Base-by-base conservation (phyloP, 495 filamentous ascomycete genomes). In the Penicillium cinerascens region DNA sequence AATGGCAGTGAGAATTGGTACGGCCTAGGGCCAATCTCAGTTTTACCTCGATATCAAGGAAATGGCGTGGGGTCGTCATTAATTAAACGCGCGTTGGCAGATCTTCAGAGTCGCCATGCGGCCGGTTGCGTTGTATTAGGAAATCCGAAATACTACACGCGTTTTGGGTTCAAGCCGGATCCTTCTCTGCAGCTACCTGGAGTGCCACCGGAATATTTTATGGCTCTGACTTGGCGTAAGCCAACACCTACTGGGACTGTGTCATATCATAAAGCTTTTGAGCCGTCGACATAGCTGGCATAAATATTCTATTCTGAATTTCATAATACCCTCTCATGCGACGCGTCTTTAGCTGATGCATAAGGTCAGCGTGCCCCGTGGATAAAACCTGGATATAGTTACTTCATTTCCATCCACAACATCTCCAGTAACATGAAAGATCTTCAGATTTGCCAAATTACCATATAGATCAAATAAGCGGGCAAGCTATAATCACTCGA, bases 191-290 rank as follows among this genome's bases (percentile, higher is more conserved):
- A 44, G 26, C 22, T 44, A 44, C 6, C 22, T 44, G 42, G 22
- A 15, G 42, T 44, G 21, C 22, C 22, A 44, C 22, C 22, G 42
- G 42, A 44, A 44, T 44, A 27, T 44, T 44, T 44, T n/a, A 44
- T 44, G 42, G 2, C 42, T 27, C 22, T 44, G 9, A 44, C 42
- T 26, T 44, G 42, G 42, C 42, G 16, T 44, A 11, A 44, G 42
- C 41, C 18, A 43, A 43, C 41, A 43, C 41, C 41, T 43, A 43
- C 41, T 43, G 41, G 41, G 9, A 43, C 21, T 9, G 41, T 43
- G 26, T 43, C 20, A 43, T 43, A 43, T 43, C 41, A 43, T 23
- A 43, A 23, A 43, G 41, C 41, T 43, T 43, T 43, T 43, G 41
- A 43, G 41, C 20, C 42, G 42, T 42, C 40, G 18, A 13, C 26